Percentiles rank a stretch among this genome's conserved stretches.
These are phyloP conservation scores for Fusarium secorum DNA, from an alignment of 2,329 filamentous ascomycete species.

Conservation along the genomic window DNA sequence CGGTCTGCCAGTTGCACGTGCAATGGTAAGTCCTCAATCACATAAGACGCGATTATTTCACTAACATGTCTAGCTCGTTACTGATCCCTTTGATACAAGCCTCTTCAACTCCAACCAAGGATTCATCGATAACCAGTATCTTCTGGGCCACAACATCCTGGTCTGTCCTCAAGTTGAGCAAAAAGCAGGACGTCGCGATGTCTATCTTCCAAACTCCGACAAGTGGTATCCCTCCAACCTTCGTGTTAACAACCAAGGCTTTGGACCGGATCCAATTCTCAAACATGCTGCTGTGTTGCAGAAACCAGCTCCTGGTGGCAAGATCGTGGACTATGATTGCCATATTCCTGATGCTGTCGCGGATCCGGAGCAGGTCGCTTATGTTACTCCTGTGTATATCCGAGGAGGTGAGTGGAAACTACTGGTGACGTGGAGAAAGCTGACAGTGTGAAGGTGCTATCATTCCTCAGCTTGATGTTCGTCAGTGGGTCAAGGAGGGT, in stretches of 20 bases:
- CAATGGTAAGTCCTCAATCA: not conserved
- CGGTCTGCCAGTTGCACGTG: not conserved
- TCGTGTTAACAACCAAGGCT: not conserved
- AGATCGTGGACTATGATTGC: not conserved
- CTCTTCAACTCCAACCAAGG: not conserved
- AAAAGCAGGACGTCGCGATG: not conserved
- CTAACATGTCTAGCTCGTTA: not conserved
- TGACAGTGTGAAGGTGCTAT: not conserved
- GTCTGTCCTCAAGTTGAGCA: not conserved
- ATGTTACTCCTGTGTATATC: not conserved
- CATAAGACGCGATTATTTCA: too few species aligned
- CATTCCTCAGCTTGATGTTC: not conserved
- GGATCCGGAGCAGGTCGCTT: not conserved
- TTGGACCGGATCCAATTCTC: not conserved
- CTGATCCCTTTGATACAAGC: not conserved
- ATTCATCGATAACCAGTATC: not conserved
- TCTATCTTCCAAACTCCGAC: not conserved
- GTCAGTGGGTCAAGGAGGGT: not conserved
- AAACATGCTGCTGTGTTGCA: not conserved
- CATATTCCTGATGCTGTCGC: not conserved
- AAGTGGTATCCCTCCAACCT: not conserved
- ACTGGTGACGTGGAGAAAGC: accelerated
- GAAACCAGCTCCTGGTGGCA: not conserved
- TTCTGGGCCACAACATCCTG: not conserved
- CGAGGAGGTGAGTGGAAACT: not conserved